Percentiles rank a stretch among this genome's conserved stretches.
Conservation (phyloP, 139 green algal species). For the Volvox africanus region DNA sequence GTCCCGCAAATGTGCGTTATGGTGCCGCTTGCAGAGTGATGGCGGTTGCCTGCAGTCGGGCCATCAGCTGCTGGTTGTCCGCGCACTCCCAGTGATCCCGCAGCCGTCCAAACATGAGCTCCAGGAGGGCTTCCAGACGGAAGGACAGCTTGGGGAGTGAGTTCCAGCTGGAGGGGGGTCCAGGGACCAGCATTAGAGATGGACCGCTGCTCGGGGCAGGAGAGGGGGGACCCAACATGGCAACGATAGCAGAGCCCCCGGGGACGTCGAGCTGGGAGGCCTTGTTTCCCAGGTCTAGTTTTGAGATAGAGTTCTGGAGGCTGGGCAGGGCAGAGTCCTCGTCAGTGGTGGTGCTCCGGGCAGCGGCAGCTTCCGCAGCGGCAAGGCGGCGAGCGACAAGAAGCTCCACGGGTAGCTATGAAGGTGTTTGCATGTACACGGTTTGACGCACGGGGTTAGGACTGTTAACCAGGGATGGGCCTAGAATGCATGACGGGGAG, state of each 20-base stretch:
- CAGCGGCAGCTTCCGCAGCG: neutral
- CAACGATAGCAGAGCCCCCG: neutral
- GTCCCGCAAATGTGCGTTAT: neutral
- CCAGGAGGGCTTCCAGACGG: slow-evolving; percentile 24
- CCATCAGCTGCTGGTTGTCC: slow-evolving; percentile 4
- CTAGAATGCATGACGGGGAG: too few relatives aligned
- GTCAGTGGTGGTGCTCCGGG: neutral
- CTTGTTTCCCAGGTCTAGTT: neutral
- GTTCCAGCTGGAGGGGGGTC: neutral
- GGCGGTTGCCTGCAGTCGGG: slow-evolving; percentile 6
- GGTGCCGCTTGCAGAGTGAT: neutral
- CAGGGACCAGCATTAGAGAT: neutral
- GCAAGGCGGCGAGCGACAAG: slow-evolving; percentile 12
- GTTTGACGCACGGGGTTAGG: too few relatives aligned
- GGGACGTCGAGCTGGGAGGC: neutral
- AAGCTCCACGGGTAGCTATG: neutral
- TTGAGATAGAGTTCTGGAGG: neutral
- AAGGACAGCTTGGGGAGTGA: neutral
- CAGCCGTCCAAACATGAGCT: slow-evolving; percentile 23
- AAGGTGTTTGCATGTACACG: too few relatives aligned
- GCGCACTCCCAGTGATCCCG: slow-evolving; percentile 34
- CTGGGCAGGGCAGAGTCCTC: neutral
- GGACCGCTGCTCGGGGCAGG: neutral
- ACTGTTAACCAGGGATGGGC: too few relatives aligned
- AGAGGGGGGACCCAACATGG: neutral